These are phyloP conservation scores for Aspergillus quadrilineatus DNA, from an alignment of 2,329 filamentous ascomycete species.

Conservation along the genomic window DNA sequence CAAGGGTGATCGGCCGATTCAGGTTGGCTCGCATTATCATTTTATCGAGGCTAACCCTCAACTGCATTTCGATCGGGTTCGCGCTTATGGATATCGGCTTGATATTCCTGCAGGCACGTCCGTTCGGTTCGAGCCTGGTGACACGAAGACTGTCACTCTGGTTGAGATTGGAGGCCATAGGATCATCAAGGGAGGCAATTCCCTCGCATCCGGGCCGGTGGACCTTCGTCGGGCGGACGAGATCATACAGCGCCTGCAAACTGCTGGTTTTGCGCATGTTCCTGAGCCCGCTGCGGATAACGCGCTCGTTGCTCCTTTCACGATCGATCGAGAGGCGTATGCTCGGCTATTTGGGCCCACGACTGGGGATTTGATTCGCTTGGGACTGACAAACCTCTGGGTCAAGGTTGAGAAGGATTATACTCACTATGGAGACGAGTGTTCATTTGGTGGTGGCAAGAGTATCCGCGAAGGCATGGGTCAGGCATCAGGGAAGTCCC, in stretches of 20 bases:
- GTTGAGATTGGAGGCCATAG: slow-evolving; percentile 83
- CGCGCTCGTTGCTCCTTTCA: slow-evolving; percentile 59
- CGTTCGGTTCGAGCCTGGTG: slow-evolving; percentile 89
- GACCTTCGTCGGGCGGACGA: slow-evolving; percentile 62
- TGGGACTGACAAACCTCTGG: slow-evolving; percentile 86
- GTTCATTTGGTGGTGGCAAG: slow-evolving; percentile 92
- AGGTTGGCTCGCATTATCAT: slow-evolving; percentile 92
- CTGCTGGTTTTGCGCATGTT: slow-evolving; percentile 74
- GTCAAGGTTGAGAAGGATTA: slow-evolving; percentile 83
- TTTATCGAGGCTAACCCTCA: slow-evolving; percentile 93
- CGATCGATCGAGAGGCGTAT: slow-evolving; percentile 77
- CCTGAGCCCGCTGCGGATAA: slow-evolving; percentile 63
- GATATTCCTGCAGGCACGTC: slow-evolving; percentile 91
- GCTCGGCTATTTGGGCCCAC: slow-evolving; percentile 90
- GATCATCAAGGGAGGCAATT: slow-evolving; percentile 81
- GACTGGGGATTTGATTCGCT: slow-evolving; percentile 76
- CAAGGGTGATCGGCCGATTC: slow-evolving; percentile 83
- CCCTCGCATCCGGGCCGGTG: slow-evolving; percentile 70
- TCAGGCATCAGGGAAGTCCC: slow-evolving; percentile 74
- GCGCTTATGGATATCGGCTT: slow-evolving; percentile 79
- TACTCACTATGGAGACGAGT: slow-evolving; percentile 87
- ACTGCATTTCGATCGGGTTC: slow-evolving; percentile 80
- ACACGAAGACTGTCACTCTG: slow-evolving; percentile 83
- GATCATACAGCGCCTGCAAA: slow-evolving; percentile 66
- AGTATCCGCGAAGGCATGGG: slow-evolving; percentile 94